Conservation (phyloP, 106 monocot species). For the Dendrobium chrysotoxum region DNA sequence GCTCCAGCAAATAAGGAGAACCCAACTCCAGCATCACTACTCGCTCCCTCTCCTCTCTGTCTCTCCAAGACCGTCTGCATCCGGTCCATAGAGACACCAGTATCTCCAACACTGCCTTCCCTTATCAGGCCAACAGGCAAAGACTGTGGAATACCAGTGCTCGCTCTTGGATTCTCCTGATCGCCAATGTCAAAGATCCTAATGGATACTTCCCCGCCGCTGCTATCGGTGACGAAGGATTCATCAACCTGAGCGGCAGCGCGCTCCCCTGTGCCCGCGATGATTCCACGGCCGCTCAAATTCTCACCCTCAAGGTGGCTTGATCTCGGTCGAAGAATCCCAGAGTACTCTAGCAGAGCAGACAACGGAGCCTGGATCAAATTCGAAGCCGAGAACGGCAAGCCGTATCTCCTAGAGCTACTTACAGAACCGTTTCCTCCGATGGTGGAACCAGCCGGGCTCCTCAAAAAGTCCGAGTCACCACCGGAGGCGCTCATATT, state of each 20-base stretch:
- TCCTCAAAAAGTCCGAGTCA: slow-evolving; percentile 5
- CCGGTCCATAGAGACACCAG: slow-evolving; percentile 9
- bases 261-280: neutral
- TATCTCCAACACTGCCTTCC: slow-evolving; percentile 19
- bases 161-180: slow-evolving; percentile 28
- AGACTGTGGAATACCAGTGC: neutral
- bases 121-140: slow-evolving; percentile 12
- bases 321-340: slow-evolving; percentile 48
- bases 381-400: slow-evolving; percentile 51
- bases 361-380: slow-evolving; percentile 71
- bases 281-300: slow-evolving; percentile 14
- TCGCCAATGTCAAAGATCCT: slow-evolving; percentile 69
- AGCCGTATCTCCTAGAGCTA: slow-evolving; percentile 33
- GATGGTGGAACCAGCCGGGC: neutral
- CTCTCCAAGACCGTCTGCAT: slow-evolving; percentile 7
- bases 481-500: slow-evolving; percentile 16
- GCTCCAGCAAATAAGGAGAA: neutral
- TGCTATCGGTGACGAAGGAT: slow-evolving; percentile 5
- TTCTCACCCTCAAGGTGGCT: slow-evolving; percentile 22
- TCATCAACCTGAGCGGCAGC: neutral
- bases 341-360: slow-evolving; percentile 73
- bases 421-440: slow-evolving; percentile 9
- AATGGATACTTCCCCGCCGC: slow-evolving; percentile 65
- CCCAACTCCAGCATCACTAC: neutral
- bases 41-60: slow-evolving; percentile 11